Percentiles rank a stretch among this genome's conserved stretches.
phyloP scores from a whole-genome alignment of 331 rosid genomes.

The Pyrus hybrid region DNA sequence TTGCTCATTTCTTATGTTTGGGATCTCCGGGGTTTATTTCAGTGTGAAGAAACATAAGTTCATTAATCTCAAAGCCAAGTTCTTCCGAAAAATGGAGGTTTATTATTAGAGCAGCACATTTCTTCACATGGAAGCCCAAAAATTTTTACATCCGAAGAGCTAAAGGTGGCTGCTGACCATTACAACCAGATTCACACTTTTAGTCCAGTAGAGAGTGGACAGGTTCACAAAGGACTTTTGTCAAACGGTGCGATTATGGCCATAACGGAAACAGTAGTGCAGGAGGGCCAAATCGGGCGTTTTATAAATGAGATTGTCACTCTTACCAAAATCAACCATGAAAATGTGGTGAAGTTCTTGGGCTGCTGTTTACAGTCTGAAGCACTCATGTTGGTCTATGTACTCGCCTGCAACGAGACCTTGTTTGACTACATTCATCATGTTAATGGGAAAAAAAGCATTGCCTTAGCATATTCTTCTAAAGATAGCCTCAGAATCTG shows the following conservation, averaged over 20 bases:
- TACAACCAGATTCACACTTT: neutral
- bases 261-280: neutral
- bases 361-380: conserved; percentile 3
- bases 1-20: neutral
- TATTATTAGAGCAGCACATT: neutral
- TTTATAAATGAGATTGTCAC: neutral
- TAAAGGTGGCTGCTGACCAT: neutral
- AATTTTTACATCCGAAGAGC: neutral
- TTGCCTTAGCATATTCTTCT: neutral
- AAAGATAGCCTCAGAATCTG: neutral
- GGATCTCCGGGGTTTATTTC: neutral
- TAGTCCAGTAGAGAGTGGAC: neutral
- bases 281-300: neutral
- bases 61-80: neutral
- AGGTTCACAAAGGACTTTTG: neutral
- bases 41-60: neutral
- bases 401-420: neutral
- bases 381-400: neutral
- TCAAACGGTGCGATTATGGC: neutral
- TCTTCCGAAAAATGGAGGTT: neutral
- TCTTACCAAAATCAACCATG: neutral
- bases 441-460: neutral
- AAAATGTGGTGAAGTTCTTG: neutral
- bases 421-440: neutral
- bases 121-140: neutral